Conservation (phyloP, 2,329 filamentous ascomycete species). For the Penicillium concentricum region DNA sequence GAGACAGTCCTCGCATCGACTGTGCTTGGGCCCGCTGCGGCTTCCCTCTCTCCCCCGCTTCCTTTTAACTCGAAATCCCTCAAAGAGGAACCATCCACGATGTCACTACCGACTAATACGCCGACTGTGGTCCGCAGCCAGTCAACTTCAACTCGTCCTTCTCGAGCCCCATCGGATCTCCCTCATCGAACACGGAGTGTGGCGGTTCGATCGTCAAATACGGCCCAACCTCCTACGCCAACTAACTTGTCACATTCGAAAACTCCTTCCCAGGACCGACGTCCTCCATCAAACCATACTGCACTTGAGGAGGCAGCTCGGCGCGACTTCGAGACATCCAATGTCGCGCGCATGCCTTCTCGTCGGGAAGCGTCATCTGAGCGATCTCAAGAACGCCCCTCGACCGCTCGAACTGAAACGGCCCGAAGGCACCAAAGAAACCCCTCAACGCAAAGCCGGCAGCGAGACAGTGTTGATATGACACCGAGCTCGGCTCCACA, state of each 20-base stretch:
- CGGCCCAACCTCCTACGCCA: slow-evolving; percentile 36
- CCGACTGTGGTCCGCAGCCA: slow-evolving; percentile 51
- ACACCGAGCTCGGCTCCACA: slow-evolving; percentile 51
- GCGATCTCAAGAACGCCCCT: slow-evolving; percentile 46
- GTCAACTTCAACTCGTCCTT: slow-evolving; percentile 49
- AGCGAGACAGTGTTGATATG: slow-evolving; percentile 47
- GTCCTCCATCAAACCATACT: slow-evolving; percentile 47
- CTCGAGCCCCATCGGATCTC: slow-evolving; percentile 43
- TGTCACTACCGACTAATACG: slow-evolving; percentile 48
- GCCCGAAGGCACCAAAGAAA: slow-evolving; percentile 44
- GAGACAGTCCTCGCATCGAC: slow-evolving; percentile 6
- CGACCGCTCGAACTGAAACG: slow-evolving; percentile 54
- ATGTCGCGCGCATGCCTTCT: slow-evolving; percentile 58
- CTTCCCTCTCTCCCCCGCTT: slow-evolving; percentile 14
- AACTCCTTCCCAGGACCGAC: slow-evolving; percentile 46
- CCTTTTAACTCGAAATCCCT: slow-evolving; percentile 15
- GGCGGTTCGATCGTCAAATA: slow-evolving; percentile 41
- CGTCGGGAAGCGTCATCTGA: slow-evolving; percentile 67
- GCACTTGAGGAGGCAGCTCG: slow-evolving; percentile 57
- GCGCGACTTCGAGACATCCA: slow-evolving; percentile 71
- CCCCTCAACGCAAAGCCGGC: slow-evolving; percentile 42
- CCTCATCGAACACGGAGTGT: slow-evolving; percentile 50
- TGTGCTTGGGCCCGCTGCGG: slow-evolving; percentile 6
- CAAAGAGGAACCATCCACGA: slow-evolving; percentile 24
- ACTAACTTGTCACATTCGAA: slow-evolving; percentile 36